Evolutionary conservation across 768 basidiomycete species (phyloP), one percentile per base, ranked within the genome.

Genomic region (Cyclocybe cylindracea): DNA sequence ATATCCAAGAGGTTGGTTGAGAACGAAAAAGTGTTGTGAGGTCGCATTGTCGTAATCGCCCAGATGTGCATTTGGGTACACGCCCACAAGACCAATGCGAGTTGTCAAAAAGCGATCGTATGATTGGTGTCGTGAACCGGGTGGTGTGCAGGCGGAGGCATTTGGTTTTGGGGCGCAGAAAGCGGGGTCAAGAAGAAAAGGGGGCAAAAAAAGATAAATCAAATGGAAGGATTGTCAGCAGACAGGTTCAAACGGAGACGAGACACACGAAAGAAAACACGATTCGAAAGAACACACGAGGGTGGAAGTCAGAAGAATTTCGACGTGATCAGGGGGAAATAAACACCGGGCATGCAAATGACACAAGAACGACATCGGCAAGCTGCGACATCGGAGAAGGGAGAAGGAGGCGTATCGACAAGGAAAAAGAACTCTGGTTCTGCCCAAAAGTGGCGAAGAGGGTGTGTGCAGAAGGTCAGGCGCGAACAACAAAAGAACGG

Each of bases 121-220:
- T 10, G 24, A 10, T 19, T 10, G 18, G 16, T 18, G 33, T 46
- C 37, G 14, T 31, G 18, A 14, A 53, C 33, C 32, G 19, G 32
- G 14, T 29, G 42, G 39, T 51, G 33, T 11, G 46, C n/a, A 35
- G 16, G 46, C 14, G 46, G 38, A 48, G 41, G 55, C 35, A 29
- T 3, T 14, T 35, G 37, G 39, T 13, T 16, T 9, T 5, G 37
- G 36, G 39, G 14, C 31, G 37, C 29, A 39, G 6, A 44, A 39
- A 33, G 19, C 10, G 37, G 36, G 46, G 39, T 36, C n/a, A 29
- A 37, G 44, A n/a, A 53, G 42, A 48, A 48, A 44, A 35, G 48
- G 29, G 16, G 33, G 33, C 8, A 43, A 46, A 54, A 34, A 37
- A 32, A 45, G 41, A 33, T 4, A 35, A 48, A 39, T 16, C 14